Evolutionary conservation across 2,329 filamentous ascomycete genomes (phyloP).

Genomic region (Fusarium coicis): DNA sequence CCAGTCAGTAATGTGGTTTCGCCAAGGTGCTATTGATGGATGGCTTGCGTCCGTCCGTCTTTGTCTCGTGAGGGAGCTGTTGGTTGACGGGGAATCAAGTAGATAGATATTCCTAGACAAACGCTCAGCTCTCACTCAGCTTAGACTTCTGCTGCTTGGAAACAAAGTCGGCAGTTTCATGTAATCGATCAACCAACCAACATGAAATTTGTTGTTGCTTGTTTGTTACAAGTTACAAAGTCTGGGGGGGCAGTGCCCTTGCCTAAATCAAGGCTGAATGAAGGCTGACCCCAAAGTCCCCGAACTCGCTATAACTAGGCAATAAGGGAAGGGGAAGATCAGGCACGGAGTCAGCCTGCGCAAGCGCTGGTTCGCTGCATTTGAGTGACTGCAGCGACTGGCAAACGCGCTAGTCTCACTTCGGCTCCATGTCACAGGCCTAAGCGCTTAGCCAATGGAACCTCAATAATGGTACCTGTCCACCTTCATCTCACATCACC

Average conservation of each 20-base stretch:
- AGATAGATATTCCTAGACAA: background rate
- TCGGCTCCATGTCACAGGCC: slow-evolving; percentile 8
- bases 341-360: slow-evolving; percentile 5
- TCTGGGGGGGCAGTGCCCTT: slow-evolving; percentile 19
- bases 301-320: background rate
- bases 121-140: background rate
- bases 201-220: slow-evolving; percentile 4
- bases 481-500: slow-evolving; percentile 6
- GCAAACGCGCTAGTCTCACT: slow-evolving; percentile 14
- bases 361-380: slow-evolving; percentile 9
- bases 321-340: slow-evolving; percentile 7
- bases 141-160: background rate
- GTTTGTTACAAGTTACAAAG: slow-evolving; percentile 15
- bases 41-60: background rate
- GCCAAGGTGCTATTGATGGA: background rate
- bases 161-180: slow-evolving; percentile 4
- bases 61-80: slow-evolving; percentile 5
- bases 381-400: slow-evolving; percentile 25
- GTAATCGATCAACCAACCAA: background rate
- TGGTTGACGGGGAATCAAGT: background rate
- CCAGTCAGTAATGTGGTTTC: slow-evolving; percentile 11
- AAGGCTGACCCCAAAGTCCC: slow-evolving; percentile 1
- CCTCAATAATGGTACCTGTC: background rate
- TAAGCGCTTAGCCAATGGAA: slow-evolving; percentile 17
- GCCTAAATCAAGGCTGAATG: slow-evolving; percentile 9